Conservation (phyloP, 495 filamentous ascomycete genomes). For the Tuber brumale region DNA sequence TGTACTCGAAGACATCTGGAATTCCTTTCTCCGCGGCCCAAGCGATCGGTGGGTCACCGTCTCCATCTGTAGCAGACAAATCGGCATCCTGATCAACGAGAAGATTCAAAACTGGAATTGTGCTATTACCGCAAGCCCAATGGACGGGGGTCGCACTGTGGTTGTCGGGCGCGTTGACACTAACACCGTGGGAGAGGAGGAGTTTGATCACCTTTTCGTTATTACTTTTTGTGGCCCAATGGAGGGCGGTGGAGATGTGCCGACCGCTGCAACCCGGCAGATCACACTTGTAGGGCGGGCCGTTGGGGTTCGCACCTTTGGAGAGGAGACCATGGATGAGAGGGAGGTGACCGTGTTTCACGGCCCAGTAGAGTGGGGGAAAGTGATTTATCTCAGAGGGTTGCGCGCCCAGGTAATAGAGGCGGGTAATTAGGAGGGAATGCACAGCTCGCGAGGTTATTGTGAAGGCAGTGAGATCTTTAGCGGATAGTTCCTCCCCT, state of each 20-base stretch:
- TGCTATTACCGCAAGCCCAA: conserved; percentile 18
- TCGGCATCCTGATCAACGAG: conserved; percentile 2
- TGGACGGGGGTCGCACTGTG: conserved; percentile 17
- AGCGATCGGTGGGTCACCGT: neutral
- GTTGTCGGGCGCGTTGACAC: conserved; percentile 13
- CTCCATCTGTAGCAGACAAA: neutral
- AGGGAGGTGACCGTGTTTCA: neutral
- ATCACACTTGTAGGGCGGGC: neutral
- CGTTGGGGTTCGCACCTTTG: conserved; percentile 4
- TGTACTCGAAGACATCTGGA: neutral
- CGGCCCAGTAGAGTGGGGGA: conserved; percentile 21
- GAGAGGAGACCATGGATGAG: conserved; percentile 5
- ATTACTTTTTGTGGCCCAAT: conserved; percentile 16
- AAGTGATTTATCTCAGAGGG: conserved; percentile 3
- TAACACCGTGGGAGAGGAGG: neutral
- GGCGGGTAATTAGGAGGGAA: conserved; percentile 15
- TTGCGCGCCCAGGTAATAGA: conserved; percentile 18
- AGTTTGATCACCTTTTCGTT: neutral
- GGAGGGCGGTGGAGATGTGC: conserved; percentile 15
- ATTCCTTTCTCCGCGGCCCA: neutral
- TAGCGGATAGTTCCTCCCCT: neutral
- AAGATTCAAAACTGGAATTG: neutral
- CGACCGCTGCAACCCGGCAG: neutral
- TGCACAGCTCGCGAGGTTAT: conserved; percentile 8
- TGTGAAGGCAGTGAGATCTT: conserved; percentile 7